Conservation (phyloP, 805 yeast genomes). For the Candida multigemmis region DNA sequence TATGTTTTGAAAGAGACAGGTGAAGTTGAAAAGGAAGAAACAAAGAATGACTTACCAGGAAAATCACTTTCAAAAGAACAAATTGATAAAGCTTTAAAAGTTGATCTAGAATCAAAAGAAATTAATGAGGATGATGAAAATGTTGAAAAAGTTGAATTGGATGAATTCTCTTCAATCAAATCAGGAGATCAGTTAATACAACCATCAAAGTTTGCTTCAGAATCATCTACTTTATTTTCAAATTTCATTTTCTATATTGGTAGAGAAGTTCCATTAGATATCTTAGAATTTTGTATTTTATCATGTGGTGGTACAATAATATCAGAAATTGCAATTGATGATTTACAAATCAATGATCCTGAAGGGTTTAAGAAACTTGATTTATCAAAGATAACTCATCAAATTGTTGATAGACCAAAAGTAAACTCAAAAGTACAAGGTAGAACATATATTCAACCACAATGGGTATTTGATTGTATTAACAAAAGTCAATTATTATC, state of each 20-base stretch:
- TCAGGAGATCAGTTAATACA: slow-evolving; percentile 67
- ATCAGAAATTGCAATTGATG: slow-evolving; percentile 84
- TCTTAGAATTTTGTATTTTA: slow-evolving; percentile 77
- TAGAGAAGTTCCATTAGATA: slow-evolving; percentile 91
- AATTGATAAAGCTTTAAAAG: slow-evolving; percentile 43
- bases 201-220: slow-evolving; percentile 45
- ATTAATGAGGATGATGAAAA: slow-evolving; percentile 7
- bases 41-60: slow-evolving; percentile 17
- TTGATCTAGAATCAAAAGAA: slow-evolving; percentile 17
- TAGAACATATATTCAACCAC: slow-evolving; percentile 93
- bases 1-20: slow-evolving; percentile 60
- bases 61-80: slow-evolving; percentile 31
- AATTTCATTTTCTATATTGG: slow-evolving; percentile 80
- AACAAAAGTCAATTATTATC: slow-evolving; percentile 70
- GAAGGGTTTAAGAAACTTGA: slow-evolving; percentile 41
- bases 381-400: slow-evolving; percentile 75
- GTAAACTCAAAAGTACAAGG: slow-evolving; percentile 72
- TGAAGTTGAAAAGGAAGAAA: slow-evolving; percentile 10
- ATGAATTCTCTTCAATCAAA: slow-evolving; percentile 56
- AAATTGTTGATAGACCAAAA: slow-evolving; percentile 88
- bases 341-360: slow-evolving; percentile 43
- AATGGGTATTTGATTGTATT: slow-evolving; percentile 91
- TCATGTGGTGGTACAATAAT: slow-evolving; percentile 81
- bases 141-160: slow-evolving; percentile 36
- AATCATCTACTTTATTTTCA: slow-evolving; percentile 59